A percentile compares a stretch with the other conserved stretches of the same genome.
phyloP scores from a whole-genome alignment of 139 green algal species.

The Yamagishiella unicocca region DNA sequence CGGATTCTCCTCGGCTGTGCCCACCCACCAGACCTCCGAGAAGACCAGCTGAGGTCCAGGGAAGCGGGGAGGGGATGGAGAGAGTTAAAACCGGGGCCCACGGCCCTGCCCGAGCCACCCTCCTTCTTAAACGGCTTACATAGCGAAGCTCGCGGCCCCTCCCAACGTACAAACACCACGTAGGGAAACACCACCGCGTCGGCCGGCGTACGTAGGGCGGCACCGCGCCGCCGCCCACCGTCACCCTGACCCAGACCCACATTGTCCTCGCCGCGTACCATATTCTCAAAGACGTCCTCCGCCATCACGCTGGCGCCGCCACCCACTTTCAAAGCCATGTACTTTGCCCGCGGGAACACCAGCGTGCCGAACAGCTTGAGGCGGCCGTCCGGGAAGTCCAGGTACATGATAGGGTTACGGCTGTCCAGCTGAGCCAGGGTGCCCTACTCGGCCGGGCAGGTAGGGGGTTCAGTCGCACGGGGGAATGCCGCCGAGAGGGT shows the following conservation, averaged over 20 bases:
- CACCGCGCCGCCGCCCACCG: no score
- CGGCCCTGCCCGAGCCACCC: no score
- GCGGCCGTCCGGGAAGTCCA: conserved; percentile 85
- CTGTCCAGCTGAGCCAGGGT: conserved; percentile 84
- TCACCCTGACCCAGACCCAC: no score
- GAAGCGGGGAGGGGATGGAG: background rate
- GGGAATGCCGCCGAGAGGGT: no score
- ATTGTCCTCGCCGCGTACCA: conserved; percentile 62
- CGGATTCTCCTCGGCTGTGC: conserved; percentile 85
- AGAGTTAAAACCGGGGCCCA: no score
- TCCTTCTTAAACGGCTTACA: no score
- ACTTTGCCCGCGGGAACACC: conserved; percentile 76
- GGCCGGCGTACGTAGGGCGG: no score
- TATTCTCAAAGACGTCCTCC: conserved; percentile 91
- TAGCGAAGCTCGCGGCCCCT: no score
- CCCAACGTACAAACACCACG: no score
- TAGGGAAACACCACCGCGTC: no score
- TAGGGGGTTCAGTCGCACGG: no score
- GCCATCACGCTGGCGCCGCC: conserved; percentile 65
- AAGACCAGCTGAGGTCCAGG: conserved; percentile 85
- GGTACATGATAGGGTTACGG: conserved; percentile 88
- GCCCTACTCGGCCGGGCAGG: no score
- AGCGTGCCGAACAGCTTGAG: conserved; percentile 88
- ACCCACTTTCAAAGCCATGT: conserved; percentile 74
- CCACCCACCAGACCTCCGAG: conserved; percentile 83